These are phyloP conservation scores for Articulospora tetracladia DNA, from an alignment of 495 filamentous ascomycete species.

Conservation along the genomic window DNA sequence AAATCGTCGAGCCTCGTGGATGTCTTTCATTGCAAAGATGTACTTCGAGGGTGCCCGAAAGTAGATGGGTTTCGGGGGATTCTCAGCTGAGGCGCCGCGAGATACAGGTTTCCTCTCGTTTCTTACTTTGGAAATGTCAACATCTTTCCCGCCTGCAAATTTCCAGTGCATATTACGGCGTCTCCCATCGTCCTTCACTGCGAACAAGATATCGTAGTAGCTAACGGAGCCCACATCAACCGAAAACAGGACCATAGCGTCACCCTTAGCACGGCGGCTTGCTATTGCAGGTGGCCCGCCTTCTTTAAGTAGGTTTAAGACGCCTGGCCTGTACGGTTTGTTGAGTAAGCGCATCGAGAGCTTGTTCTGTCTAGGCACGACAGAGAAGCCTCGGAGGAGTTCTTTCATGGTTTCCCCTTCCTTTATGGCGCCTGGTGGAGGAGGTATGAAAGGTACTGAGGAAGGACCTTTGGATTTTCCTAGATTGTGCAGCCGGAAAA, in stretches of 20 bases:
- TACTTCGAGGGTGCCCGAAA: slow-evolving; percentile 31
- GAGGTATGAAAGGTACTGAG: slow-evolving; percentile 26
- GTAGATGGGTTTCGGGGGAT: not conserved
- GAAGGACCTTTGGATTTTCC: slow-evolving; percentile 31
- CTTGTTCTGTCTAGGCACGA: slow-evolving; percentile 38
- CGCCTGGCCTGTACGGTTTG: slow-evolving; percentile 20
- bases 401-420: slow-evolving; percentile 42
- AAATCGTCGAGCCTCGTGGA: slow-evolving; percentile 50
- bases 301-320: slow-evolving; percentile 23
- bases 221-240: slow-evolving; percentile 36
- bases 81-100: not conserved
- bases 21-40: slow-evolving; percentile 43
- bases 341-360: slow-evolving; percentile 21
- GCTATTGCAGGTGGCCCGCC: slow-evolving; percentile 20
- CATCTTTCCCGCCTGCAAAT: slow-evolving; percentile 3
- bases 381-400: slow-evolving; percentile 43
- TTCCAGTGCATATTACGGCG: slow-evolving; percentile 42
- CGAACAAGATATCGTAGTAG: slow-evolving; percentile 27
- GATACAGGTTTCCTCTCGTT: not conserved
- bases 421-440: slow-evolving; percentile 28
- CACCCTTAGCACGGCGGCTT: slow-evolving; percentile 3
- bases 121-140: not conserved
- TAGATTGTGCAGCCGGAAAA: slow-evolving; percentile 40
- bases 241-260: slow-evolving; percentile 38
- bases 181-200: slow-evolving; percentile 39